Percentiles rank a stretch among this genome's conserved stretches.
Conservation (phyloP, 2,329 filamentous ascomycete genomes). For the Pestalotiopsis sp. region DNA sequence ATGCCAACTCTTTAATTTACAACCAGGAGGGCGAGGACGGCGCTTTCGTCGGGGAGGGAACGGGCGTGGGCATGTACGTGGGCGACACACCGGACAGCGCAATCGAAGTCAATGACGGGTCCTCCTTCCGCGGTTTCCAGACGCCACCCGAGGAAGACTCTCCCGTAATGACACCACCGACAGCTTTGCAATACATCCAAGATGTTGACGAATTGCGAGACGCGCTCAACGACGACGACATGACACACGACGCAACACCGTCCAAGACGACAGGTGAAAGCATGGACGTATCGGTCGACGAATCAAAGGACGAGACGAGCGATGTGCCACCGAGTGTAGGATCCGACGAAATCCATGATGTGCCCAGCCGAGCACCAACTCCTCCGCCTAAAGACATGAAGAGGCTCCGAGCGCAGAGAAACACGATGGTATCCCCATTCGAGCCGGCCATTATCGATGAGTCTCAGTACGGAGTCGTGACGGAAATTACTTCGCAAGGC, state of each 20-base stretch:
- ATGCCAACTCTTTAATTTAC: constrained; percentile 41
- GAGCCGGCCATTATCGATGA: constrained; percentile 20
- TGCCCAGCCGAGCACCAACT: constrained; percentile 33
- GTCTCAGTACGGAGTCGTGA: constrained; percentile 25
- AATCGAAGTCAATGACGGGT: constrained; percentile 38
- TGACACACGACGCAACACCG: background rate
- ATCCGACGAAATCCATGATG: constrained; percentile 2
- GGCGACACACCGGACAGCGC: constrained; percentile 43
- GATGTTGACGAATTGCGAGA: constrained; percentile 32
- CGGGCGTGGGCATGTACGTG: constrained; percentile 33
- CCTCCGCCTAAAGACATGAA: constrained; percentile 35
- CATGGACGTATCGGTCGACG: background rate
- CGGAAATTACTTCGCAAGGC: constrained; percentile 26
- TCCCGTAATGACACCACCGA: constrained; percentile 4
- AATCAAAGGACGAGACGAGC: background rate
- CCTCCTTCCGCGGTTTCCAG: constrained; percentile 21
- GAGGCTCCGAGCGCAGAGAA: constrained; percentile 28
- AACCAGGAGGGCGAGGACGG: constrained; percentile 14
- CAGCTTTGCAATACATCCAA: constrained; percentile 23
- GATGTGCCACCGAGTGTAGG: background rate
- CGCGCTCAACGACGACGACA: constrained; percentile 17
- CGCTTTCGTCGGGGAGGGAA: constrained; percentile 28
- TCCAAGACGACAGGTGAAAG: background rate
- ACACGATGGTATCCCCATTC: constrained; percentile 27
- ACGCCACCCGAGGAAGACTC: constrained; percentile 15